Percentiles rank a stretch among this genome's conserved stretches.
Evolutionary conservation across 208 protist genomes (phyloP).

Genomic region (Trypanosoma cruzi): DNA sequence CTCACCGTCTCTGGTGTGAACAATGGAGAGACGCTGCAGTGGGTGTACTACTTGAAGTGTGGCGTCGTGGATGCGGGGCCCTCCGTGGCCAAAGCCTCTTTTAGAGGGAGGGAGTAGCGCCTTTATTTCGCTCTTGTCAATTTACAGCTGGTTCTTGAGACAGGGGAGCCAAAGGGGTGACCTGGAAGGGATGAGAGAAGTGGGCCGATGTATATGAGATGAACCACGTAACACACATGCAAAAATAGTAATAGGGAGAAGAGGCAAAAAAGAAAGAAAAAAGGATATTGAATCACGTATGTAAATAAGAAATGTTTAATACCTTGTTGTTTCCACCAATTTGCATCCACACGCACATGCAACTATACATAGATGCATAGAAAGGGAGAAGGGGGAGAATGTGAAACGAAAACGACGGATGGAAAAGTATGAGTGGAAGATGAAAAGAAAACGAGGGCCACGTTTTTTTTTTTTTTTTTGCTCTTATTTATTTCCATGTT

Average conservation of each 20-base stretch:
- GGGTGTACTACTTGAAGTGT: conserved; percentile 89
- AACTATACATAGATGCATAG: conserved; percentile 5
- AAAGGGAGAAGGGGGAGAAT: neutral
- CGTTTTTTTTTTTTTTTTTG: conserved; percentile 14
- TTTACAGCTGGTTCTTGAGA: neutral
- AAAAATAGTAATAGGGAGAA: neutral
- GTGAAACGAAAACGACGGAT: neutral
- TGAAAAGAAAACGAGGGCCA: conserved; percentile 16
- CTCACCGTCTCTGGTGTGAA: conserved; percentile 49
- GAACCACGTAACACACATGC: neutral
- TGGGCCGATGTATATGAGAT: neutral
- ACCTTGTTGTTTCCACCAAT: neutral
- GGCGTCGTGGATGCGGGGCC: neutral
- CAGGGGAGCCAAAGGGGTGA: neutral
- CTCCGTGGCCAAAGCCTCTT: neutral
- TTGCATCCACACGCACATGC: neutral
- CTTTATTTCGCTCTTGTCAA: neutral
- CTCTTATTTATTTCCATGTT: conserved; percentile 19
- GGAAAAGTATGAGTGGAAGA: neutral
- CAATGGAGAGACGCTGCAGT: conserved; percentile 55
- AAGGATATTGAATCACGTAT: neutral
- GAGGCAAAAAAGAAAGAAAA: neutral
- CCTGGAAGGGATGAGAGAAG: neutral
- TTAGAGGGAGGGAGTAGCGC: neutral
- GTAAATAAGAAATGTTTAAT: conserved; percentile 21